These are phyloP conservation scores for Entomophthora muscae DNA, from an alignment of 371 early-diverging fungal species.

Conservation along the genomic window DNA sequence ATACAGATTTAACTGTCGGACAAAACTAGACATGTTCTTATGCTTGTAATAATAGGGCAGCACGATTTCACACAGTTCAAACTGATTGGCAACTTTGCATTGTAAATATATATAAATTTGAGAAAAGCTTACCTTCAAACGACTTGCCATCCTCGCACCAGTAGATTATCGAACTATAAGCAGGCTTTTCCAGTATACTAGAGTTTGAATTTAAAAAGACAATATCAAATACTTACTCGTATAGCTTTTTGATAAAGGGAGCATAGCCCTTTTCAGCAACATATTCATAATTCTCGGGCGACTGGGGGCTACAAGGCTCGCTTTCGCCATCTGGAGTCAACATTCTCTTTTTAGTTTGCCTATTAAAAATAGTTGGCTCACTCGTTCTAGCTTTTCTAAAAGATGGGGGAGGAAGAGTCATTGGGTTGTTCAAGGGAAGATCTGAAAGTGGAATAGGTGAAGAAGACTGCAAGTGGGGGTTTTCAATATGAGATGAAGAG, in stretches of 20 bases:
- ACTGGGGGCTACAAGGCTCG: not conserved
- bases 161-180: constrained; percentile 44
- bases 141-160: constrained; percentile 64
- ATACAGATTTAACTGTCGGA: constrained; percentile 88
- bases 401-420: too few species aligned
- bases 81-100: constrained; percentile 36
- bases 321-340: not conserved
- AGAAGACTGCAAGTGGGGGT: too few species aligned
- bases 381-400: too few species aligned
- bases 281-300: not conserved
- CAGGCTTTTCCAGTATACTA: constrained; percentile 49
- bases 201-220: not conserved
- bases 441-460: too few species aligned
- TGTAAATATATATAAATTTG: not conserved
- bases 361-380: not conserved
- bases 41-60: constrained; percentile 86
- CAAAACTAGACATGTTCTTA: constrained; percentile 84
- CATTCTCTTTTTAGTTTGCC: not conserved
- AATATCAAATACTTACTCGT: constrained; percentile 4
- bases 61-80: constrained; percentile 69
- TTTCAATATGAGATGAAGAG: too few species aligned
- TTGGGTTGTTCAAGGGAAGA: too few species aligned
- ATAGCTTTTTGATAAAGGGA: constrained; percentile 5
- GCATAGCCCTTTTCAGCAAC: not conserved
- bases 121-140: constrained; percentile 18